Evolutionary conservation across 768 basidiomycete species (phyloP), one percentile per base, ranked within the genome.

Genomic region (Lactarius evosmus): DNA sequence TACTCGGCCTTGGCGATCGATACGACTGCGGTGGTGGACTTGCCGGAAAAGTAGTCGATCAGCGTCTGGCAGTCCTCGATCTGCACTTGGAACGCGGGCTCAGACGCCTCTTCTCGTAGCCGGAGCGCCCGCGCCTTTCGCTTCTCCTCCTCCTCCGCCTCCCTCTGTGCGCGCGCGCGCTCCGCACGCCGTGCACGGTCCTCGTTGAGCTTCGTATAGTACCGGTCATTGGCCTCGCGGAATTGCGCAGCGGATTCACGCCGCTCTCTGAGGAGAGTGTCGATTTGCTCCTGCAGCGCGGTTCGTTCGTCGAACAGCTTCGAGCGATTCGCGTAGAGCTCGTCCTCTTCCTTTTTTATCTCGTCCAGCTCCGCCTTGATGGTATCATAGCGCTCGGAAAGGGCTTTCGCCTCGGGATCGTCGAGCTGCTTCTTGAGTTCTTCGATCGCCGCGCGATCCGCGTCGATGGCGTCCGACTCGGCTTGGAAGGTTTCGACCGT

Each of bases 61-160:
- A 97, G 85, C 4, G 90, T 96, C 72, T 92, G 89, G 78, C 95
- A 98, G 74, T 98, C 97, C 78, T 98, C 93, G 70, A 99, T 94
- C 74, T 98, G 86, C 58, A 86, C 81, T 71, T 93, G 91, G 82
- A 84, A 98, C 0, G 97, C 97, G 30, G 97, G 95, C 27, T 82
- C 72, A 63, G 87, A 85, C 27, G 97, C 97, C 73, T 98, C 95
- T 64, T 99, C 97, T 57, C 90, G 86, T 53, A 98, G 74, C 41
- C 85, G 87, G 68, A 89, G 83, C 11, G 85, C 88, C 63, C 88
- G 80, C 72, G 94, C 93, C 75, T 87, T 78, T 73, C 85, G 89
- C 79, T 90, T 93, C 71, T 84, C 82, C 33, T 85, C 81, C 72
- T 94, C 94, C 72, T 88, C 87, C 27, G 82, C 89, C 22, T 82